Evolutionary conservation across 768 basidiomycete genomes (phyloP).

Genomic region (Vishniacozyma victoriae): DNA sequence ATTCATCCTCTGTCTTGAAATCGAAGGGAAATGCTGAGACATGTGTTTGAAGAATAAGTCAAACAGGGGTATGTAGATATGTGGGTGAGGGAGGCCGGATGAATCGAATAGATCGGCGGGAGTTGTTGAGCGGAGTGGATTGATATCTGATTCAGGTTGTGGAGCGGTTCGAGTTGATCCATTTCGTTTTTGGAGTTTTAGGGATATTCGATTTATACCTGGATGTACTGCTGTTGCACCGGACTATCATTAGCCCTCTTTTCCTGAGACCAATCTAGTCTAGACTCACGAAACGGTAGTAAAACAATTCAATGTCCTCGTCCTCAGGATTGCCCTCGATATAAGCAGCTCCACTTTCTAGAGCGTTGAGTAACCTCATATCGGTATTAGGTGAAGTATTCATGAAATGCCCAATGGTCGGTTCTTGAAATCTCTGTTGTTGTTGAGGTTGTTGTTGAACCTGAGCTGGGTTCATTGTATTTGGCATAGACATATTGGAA

Average conservation of each 20-base stretch:
- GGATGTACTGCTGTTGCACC: conserved; percentile 44
- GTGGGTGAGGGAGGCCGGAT: conserved; percentile 34
- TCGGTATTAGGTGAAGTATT: conserved; percentile 12
- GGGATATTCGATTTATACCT: conserved; percentile 43
- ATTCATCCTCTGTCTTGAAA: conserved; percentile 20
- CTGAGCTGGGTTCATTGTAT: no score
- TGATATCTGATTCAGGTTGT: conserved; percentile 18
- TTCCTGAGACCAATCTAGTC: background rate
- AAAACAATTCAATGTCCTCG: conserved; percentile 38
- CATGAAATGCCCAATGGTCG: conserved; percentile 9
- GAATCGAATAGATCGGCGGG: conserved; percentile 29
- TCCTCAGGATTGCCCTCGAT: conserved; percentile 44
- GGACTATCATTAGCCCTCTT: conserved; percentile 14
- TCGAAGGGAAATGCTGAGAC: conserved; percentile 42
- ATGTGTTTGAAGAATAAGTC: conserved; percentile 34
- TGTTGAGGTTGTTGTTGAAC: background rate
- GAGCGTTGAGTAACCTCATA: conserved; percentile 24
- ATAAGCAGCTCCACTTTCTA: conserved; percentile 35
- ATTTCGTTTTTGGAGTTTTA: conserved; percentile 36
- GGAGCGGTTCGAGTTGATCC: conserved; percentile 26
- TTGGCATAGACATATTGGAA: no score
- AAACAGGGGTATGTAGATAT: conserved; percentile 35
- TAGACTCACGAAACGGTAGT: conserved; percentile 43
- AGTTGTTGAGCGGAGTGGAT: background rate
- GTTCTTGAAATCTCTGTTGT: conserved; percentile 1